phyloP scores from a whole-genome alignment of 2,329 filamentous ascomycete genomes.

The Pseudogymnoascus sp. region DNA sequence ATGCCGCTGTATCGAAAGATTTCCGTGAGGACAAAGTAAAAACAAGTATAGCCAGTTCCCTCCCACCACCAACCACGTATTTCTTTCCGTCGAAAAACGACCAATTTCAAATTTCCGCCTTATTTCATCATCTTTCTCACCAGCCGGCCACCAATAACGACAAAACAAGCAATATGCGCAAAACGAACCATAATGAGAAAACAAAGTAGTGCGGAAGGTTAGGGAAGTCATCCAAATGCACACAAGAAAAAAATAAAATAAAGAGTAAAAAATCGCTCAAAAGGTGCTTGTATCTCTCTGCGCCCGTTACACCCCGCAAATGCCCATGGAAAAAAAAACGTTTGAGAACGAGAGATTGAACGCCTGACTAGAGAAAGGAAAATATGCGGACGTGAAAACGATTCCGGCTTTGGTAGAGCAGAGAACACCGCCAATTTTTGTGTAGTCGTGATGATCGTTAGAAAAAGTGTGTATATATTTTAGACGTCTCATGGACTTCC shows the following conservation, averaged over 20 bases:
- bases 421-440: slow-evolving; percentile 7
- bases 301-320: slow-evolving; percentile 7
- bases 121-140: slow-evolving; percentile 1
- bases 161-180: not conserved
- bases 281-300: slow-evolving; percentile 7
- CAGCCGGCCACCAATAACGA: not conserved
- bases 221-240: slow-evolving; percentile 5
- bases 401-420: slow-evolving; percentile 1
- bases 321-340: not conserved
- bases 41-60: slow-evolving; percentile 4
- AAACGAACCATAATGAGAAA: slow-evolving; percentile 5
- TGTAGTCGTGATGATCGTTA: slow-evolving; percentile 32
- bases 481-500: slow-evolving; percentile 98
- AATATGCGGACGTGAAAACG: not conserved
- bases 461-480: slow-evolving; percentile 99
- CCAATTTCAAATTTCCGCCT: not conserved
- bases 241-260: not conserved
- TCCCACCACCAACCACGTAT: not conserved
- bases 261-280: not conserved
- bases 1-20: slow-evolving; percentile 3
- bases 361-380: not conserved
- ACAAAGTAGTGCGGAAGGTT: slow-evolving; percentile 4
- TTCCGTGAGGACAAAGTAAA: slow-evolving; percentile 2
- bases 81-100: not conserved
- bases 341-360: not conserved